phyloP scores from a whole-genome alignment of 2,329 filamentous ascomycete genomes.

The Rhynchosporium secalis region DNA sequence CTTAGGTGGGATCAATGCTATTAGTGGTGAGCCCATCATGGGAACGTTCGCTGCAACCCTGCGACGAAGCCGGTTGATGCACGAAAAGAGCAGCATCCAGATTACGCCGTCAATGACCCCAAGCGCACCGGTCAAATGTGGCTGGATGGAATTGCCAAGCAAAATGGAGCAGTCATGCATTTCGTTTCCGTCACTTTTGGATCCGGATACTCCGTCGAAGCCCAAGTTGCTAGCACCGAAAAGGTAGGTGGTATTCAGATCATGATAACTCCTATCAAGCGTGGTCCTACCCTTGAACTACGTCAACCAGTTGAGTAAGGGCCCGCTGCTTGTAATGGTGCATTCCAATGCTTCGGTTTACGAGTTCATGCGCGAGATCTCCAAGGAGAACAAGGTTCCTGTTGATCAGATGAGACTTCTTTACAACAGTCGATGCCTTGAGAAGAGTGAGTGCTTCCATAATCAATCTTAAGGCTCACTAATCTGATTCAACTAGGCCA shows the following conservation, averaged over 20 bases:
- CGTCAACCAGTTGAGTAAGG: not conserved
- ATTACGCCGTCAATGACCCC: not conserved
- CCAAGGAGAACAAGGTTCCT: not conserved
- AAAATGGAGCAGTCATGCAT: slow-evolving; percentile 23
- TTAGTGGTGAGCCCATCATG: too few relatives aligned
- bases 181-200: slow-evolving; percentile 15
- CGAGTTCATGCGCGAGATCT: not conserved
- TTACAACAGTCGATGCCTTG: not conserved
- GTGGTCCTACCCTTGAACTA: not conserved
- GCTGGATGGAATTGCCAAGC: slow-evolving; percentile 24
- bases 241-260: slow-evolving; percentile 11
- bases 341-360: too few relatives aligned
- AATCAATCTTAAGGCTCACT: too few relatives aligned
- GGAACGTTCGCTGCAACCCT: too few relatives aligned
- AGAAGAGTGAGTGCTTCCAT: not conserved
- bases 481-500: not conserved
- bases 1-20: too few relatives aligned
- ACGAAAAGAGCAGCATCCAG: too few relatives aligned
- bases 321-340: too few relatives aligned
- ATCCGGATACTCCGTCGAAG: slow-evolving; percentile 19
- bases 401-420: slow-evolving; percentile 2
- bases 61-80: too few relatives aligned
- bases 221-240: slow-evolving; percentile 14
- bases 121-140: slow-evolving; percentile 9
- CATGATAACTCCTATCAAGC: not conserved